Percentiles rank a stretch among this genome's conserved stretches.
phyloP scores from a whole-genome alignment of 306 rosid genomes.

The Canavalia gladiata region DNA sequence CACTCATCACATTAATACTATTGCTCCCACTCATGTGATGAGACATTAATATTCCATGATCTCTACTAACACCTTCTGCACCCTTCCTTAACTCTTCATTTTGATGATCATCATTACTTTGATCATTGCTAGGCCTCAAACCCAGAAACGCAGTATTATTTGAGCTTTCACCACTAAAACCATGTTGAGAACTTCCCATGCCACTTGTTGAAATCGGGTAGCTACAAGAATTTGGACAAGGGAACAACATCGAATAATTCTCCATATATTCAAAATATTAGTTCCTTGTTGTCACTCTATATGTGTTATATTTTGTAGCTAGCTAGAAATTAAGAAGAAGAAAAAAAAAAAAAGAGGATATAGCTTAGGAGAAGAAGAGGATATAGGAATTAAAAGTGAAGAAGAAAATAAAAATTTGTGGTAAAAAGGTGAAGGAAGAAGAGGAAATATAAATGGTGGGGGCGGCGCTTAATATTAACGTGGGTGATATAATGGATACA shows the following conservation, averaged over 20 bases:
- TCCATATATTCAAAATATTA: slow-evolving; percentile 50
- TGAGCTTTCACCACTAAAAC: slow-evolving; percentile 49
- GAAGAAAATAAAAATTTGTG: not conserved
- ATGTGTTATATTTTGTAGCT: not conserved
- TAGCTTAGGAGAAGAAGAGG: not conserved
- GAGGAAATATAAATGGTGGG: slow-evolving; percentile 46
- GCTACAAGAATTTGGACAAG: slow-evolving; percentile 55
- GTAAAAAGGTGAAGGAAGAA: slow-evolving; percentile 40
- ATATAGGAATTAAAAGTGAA: slow-evolving; percentile 21
- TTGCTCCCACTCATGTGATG: slow-evolving; percentile 5
- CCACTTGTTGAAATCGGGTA: slow-evolving; percentile 40
- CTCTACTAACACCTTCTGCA: slow-evolving; percentile 11
- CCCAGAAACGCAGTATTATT: slow-evolving; percentile 49
- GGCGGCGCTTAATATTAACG: slow-evolving; percentile 54
- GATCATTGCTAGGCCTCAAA: slow-evolving; percentile 42
- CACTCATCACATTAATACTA: not conserved
- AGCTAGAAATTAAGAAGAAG: too few species aligned
- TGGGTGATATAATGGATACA: slow-evolving; percentile 35
- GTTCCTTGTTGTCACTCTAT: not conserved
- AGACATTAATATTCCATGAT: slow-evolving; percentile 1
- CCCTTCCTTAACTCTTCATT: not conserved
- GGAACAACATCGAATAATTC: slow-evolving; percentile 66
- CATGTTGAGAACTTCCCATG: slow-evolving; percentile 42
- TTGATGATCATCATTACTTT: not conserved
- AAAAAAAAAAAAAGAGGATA: not conserved